Evolutionary conservation across 2,329 filamentous ascomycete genomes (phyloP), one percentile per base, ranked within the genome.

Genomic region (Beauveria varroae): DNA sequence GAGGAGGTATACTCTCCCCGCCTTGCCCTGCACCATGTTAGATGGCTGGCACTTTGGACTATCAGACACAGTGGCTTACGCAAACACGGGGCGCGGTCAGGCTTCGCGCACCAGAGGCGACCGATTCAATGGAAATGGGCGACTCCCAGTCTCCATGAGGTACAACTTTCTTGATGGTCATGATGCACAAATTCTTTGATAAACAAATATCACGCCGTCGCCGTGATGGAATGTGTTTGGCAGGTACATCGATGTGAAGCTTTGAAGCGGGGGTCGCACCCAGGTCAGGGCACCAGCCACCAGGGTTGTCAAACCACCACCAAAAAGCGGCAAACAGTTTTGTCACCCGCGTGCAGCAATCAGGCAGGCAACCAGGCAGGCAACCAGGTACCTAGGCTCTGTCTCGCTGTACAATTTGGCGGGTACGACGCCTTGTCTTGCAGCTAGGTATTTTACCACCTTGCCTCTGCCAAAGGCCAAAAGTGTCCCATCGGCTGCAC

Each of bases 91-190:
- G 76, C 3, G 70, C 71, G 0, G 66, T 68, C 9, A 79, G 60
- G 1, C 59, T 63, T 58, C 69, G 67, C 22, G 68, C 72, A n/a
- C 73, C 73, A 4, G 72, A 72, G 2, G 71, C 73, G 2, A 75
- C 70, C 1, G 71, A 71, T 18, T 75, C 74, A 14, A 69, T 61
- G 1, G 72, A 72, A 49, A 79, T 76, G 9, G 70, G 68, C 3
- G 76, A 78, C 16, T 69, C 61, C 76, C 76, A 79, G 8, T 72
- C 66, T 24, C 76, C 76, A 26, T 77, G 76, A 3, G 68, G 70
- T 0, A 66, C 71, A 18, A 66, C 66, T 22, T 63, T 63, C 58
- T 69, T 71, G 18, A 62, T 61, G 1, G 65, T 60, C 69, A 72
- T 72, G 16, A 1, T 57, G 43, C 44, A 10, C n/a, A 37, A 20